Evolutionary conservation across 2,329 filamentous ascomycete genomes (phyloP), one percentile per base, ranked within the genome.

Genomic region (Chaetomiaceae sp.): DNA sequence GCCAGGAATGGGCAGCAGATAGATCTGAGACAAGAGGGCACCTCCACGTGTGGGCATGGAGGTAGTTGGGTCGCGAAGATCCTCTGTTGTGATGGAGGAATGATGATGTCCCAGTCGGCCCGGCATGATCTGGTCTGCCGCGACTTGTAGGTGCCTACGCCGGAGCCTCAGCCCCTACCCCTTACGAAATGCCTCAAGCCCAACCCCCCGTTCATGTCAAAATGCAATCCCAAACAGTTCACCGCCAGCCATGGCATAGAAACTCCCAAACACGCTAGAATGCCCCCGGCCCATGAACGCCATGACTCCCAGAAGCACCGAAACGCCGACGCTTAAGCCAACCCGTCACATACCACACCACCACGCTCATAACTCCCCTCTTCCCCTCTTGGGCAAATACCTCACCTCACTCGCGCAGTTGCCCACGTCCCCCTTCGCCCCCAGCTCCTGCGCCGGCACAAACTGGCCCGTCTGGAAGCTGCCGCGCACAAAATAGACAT

Each of bases 391-490:
- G 38, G 72, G 72, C 55, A 72, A 58, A 46, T 75, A 75, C 54
- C 66, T 65, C 29, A 75, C 69, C 56, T 68, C 63, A 1, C 61
- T 58, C 9, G 67, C 69, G 40, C 72, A 75, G 54, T 74, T 74
- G 5, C 70, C 68, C 5, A 67, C 65, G 20, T 72, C 68, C 20
- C 68, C 71, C 47, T 71, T 15, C 9, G 2, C 65, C 27, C 65
- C 71, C 42, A 65, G 58, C 14, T 69, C 69, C 58, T 61, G 60
- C 3, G 72, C 72, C 0, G 76, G 72, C 15, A 78, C 69, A 56
- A 78, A 78, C 51, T 71, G 65, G 40, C 76, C 76, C 38, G 69
- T 72, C 65, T 79, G 76, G 56, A 80, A 59, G 59, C 72, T 78
- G 4, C 78, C 78, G 22, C 31, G 3, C 8, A 22, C 20, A 17